These are phyloP conservation scores for Candida incommunis DNA, from an alignment of 805 yeast species.

Conservation along the genomic window DNA sequence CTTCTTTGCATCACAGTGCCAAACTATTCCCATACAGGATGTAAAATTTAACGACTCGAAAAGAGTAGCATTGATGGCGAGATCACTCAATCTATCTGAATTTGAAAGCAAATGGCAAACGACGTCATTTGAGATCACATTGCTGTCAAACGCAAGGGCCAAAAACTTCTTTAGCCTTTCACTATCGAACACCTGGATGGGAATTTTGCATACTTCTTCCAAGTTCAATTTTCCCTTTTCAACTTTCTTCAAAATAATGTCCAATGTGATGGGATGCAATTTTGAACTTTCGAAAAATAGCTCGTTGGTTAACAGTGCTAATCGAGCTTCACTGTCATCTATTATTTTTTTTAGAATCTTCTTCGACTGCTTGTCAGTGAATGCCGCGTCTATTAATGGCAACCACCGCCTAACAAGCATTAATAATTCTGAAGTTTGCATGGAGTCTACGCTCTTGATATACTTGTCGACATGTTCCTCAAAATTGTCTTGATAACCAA, in stretches of 20 bases:
- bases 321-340: background rate
- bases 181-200: background rate
- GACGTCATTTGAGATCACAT: background rate
- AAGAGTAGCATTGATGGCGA: background rate
- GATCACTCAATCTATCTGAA: background rate
- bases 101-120: background rate
- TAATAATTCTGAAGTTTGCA: background rate
- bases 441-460: background rate
- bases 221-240: background rate
- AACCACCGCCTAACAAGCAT: background rate
- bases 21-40: background rate
- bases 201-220: background rate
- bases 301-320: background rate
- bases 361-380: background rate
- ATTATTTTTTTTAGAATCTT: background rate
- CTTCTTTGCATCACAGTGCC: background rate
- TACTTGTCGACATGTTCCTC: background rate
- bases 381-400: background rate
- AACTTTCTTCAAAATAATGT: background rate
- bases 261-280: background rate
- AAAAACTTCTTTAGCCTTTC: background rate
- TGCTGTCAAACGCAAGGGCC: background rate
- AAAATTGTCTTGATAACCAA: background rate
- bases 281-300: background rate
- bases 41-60: background rate